Evolutionary conservation across 352 stramenopile species (phyloP), one percentile per base, ranked within the genome.

Genomic region (Elongisporangium undulatum): DNA sequence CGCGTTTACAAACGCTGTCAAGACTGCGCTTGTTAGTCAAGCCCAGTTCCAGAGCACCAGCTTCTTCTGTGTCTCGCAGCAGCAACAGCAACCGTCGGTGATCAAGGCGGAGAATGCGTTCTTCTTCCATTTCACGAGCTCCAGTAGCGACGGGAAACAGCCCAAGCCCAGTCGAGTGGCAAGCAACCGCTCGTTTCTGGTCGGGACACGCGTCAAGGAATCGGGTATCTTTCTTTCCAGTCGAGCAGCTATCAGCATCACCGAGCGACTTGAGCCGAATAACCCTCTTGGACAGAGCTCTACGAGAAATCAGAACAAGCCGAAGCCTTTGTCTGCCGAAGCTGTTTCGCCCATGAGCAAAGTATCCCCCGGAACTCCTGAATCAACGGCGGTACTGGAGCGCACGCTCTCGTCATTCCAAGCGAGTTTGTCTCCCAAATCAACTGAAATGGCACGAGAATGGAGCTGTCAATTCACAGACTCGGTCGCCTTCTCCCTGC

Each of bases 1-100:
- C 2, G 63, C 58, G n/a, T 87, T 85, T 58, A 24, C 69, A 21
- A 71, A 63, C 9, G 75, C 71, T 26, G 67, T 87, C 24, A 85
- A 87, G 51, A 67, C 63, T 10, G 75, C 71, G 29, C 57, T 87
- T 7, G 71, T 85, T 16, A 58, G 10, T 19, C 65, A 68, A 21
- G 66, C 64, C 7, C 52, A 54, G 5, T 72, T 85, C n/a, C 38
- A 51, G 19, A 58, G 79, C 4, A 64, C 59, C n/a, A 71, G 55
- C 57, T 68, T 63, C 53, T 51, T 65, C 8, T 54, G 34, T n/a
- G 17, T 24, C n/a, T 6, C 56, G 21, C 51, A n/a, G 15, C 45
- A 54, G 17, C 51, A 19, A n/a, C n/a, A 50, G 1, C 29, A 52
- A 13, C 38, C n/a, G 19, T 48, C 49, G 12, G 20, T 79, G 39